phyloP scores from a whole-genome alignment of 2,329 filamentous ascomycete species.

The Sporothrix pallida region DNA sequence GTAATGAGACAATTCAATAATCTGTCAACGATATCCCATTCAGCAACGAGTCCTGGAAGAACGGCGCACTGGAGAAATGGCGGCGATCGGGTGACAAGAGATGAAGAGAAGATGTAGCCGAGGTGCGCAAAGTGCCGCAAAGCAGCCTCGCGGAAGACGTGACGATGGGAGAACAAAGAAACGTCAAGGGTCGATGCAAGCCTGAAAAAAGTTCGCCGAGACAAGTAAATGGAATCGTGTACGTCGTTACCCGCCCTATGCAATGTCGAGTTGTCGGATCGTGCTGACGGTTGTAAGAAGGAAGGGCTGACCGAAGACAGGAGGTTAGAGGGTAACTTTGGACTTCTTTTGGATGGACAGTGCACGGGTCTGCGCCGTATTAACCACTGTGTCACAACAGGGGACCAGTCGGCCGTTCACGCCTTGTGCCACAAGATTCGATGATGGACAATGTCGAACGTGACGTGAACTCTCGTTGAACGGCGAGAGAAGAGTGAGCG shows the following conservation, averaged over 20 bases:
- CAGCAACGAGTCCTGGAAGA: background rate
- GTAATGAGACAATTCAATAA: background rate
- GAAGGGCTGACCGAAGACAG: background rate
- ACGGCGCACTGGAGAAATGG: background rate
- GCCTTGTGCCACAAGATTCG: background rate
- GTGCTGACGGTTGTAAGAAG: background rate
- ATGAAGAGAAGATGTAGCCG: background rate
- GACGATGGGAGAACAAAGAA: constrained; percentile 12
- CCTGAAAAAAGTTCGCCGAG: background rate
- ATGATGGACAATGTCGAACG: no score
- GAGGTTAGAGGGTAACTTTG: background rate
- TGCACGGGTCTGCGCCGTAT: constrained; percentile 25
- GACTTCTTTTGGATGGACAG: background rate
- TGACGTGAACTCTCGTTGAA: background rate
- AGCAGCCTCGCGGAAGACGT: background rate
- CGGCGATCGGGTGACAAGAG: background rate
- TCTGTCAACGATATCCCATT: background rate
- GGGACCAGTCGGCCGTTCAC: background rate
- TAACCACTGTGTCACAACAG: constrained; percentile 5
- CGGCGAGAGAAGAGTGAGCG: background rate
- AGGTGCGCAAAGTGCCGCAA: constrained; percentile 1
- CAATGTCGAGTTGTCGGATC: background rate
- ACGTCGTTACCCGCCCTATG: background rate
- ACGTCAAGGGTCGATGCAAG: background rate
- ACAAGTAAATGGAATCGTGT: background rate